phyloP scores from a whole-genome alignment of 371 early-diverging fungal species.

The Actinomortierella ambigua region DNA sequence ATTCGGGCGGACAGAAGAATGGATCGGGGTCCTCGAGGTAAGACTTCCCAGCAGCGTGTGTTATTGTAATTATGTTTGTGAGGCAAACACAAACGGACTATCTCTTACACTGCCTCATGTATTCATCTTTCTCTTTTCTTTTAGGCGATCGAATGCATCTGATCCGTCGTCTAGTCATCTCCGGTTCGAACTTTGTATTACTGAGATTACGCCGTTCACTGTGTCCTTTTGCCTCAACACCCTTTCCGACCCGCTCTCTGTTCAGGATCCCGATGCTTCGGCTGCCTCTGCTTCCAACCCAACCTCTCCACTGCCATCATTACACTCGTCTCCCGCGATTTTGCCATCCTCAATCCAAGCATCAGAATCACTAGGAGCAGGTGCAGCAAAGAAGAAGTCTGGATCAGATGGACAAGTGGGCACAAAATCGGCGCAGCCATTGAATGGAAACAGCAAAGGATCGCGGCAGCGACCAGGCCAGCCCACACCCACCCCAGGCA shows the following conservation, averaged over 20 bases:
- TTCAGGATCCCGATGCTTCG: conserved; percentile 7
- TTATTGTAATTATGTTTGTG: no score
- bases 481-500: conserved; percentile 6
- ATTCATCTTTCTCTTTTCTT: conserved; percentile 1
- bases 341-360: background rate
- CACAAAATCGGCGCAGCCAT: no score
- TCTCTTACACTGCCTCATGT: no score
- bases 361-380: conserved; percentile 1
- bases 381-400: no score
- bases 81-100: no score
- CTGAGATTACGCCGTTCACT: conserved; percentile 45
- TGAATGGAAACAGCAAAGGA: no score
- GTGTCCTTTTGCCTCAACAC: conserved; percentile 45
- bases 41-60: background rate
- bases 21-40: conserved; percentile 31
- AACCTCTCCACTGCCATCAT: conserved; percentile 8
- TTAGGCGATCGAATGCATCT: conserved; percentile 15
- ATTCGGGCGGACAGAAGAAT: conserved; percentile 34
- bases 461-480: conserved; percentile 6
- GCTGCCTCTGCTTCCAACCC: conserved; percentile 1
- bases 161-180: conserved; percentile 25
- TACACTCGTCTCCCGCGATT: background rate
- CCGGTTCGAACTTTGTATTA: conserved; percentile 47
- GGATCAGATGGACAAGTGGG: no score
- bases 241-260: conserved; percentile 19